Conservation (phyloP, 805 yeast genomes). For the Candida ipomoeae region DNA sequence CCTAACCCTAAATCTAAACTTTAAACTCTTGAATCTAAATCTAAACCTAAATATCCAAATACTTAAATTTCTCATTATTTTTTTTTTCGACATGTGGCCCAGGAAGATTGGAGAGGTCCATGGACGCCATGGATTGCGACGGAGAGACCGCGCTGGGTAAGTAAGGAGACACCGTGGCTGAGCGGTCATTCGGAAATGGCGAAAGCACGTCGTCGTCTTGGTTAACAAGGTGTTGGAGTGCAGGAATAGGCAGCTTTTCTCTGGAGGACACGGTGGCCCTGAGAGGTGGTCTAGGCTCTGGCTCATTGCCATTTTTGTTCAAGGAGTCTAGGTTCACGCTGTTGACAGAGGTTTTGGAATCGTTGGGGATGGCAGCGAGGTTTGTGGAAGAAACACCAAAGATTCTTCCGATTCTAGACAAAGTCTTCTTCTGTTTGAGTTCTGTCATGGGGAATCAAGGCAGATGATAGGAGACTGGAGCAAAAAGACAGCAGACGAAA, state of each 20-base stretch:
- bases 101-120: slow-evolving; percentile 7
- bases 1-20: too few relatives aligned
- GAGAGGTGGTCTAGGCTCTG: slow-evolving; percentile 4
- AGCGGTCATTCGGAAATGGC: too few relatives aligned
- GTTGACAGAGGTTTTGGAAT: slow-evolving; percentile 4
- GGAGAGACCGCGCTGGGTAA: slow-evolving; percentile 8
- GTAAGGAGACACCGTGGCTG: slow-evolving; percentile 10
- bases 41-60: too few relatives aligned
- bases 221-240: too few relatives aligned
- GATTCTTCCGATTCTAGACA: slow-evolving; percentile 22
- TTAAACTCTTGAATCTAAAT: too few relatives aligned
- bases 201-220: too few relatives aligned
- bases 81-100: background rate
- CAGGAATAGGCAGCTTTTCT: too few relatives aligned
- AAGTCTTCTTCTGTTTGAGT: slow-evolving; percentile 20
- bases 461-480: too few relatives aligned
- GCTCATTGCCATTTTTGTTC: slow-evolving; percentile 3
- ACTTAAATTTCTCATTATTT: too few relatives aligned
- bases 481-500: too few relatives aligned
- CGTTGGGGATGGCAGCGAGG: slow-evolving; percentile 9
- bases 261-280: too few relatives aligned
- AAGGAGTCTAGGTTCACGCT: slow-evolving; percentile 4
- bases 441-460: slow-evolving; percentile 16
- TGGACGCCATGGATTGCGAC: slow-evolving; percentile 3
- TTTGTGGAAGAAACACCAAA: slow-evolving; percentile 24